Evolutionary conservation across 192 early-diverging fungal genomes (phyloP).

Genomic region (Coemansia sp.): DNA sequence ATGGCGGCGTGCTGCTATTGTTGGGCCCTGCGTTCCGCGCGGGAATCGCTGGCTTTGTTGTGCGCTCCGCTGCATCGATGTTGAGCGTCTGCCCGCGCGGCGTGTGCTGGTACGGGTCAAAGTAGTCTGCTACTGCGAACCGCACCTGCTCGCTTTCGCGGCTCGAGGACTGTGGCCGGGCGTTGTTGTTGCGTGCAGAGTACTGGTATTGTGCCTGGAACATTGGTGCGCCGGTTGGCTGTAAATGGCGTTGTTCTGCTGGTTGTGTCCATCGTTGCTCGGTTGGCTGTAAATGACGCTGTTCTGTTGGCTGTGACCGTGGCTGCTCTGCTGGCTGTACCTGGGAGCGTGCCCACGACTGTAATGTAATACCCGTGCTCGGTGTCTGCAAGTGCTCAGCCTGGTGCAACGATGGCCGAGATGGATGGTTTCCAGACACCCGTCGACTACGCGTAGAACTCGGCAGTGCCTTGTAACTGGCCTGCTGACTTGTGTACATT

Average conservation of each 20-base stretch:
- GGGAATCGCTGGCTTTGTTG: conserved; percentile 7
- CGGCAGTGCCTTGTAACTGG: conserved; percentile 37
- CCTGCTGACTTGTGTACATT: conserved; percentile 44
- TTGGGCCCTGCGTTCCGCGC: conserved; percentile 1
- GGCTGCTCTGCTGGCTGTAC: conserved; percentile 9
- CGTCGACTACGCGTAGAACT: conserved; percentile 48
- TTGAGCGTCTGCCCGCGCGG: conserved; percentile 39
- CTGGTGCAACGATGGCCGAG: conserved; percentile 38
- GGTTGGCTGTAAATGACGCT: conserved; percentile 3
- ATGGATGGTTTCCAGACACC: conserved; percentile 30
- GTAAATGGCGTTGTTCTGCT: conserved; percentile 2
- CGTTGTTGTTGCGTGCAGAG: conserved; percentile 6
- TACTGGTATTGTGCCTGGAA: conserved; percentile 44
- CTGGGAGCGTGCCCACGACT: conserved; percentile 48
- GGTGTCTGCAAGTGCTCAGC: conserved; percentile 12
- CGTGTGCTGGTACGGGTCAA: conserved; percentile 41
- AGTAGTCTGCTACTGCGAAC: conserved; percentile 41
- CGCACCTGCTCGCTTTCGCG: conserved; percentile 9
- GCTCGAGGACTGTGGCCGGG: conserved; percentile 21
- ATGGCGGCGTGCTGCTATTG: conserved; percentile 37
- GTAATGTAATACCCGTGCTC: conserved; percentile 23
- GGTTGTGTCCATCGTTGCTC: conserved; percentile 6
- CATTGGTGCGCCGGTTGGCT: background rate
- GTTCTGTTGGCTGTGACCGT: background rate
- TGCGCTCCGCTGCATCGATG: conserved; percentile 9